Percentiles rank a stretch among this genome's conserved stretches.
phyloP scores from a whole-genome alignment of 2,329 filamentous ascomycete species.

The Aschersonia sp. region DNA sequence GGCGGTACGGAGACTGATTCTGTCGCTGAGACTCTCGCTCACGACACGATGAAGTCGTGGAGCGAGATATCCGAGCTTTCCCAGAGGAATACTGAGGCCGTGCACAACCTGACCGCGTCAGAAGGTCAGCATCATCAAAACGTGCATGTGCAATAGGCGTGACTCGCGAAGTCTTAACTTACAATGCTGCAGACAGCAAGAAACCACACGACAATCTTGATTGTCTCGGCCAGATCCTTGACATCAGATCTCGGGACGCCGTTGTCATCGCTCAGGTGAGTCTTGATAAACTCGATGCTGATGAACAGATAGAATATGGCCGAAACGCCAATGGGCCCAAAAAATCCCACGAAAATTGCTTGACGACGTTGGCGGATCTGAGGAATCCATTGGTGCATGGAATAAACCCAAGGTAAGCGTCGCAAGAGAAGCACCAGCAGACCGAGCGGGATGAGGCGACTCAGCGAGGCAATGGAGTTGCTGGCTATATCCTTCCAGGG shows the following conservation, averaged over 20 bases:
- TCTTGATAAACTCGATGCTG: conserved; percentile 56
- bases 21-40: conserved; percentile 9
- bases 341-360: conserved; percentile 80
- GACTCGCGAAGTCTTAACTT: conserved; percentile 18
- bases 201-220: conserved; percentile 74
- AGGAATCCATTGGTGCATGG: conserved; percentile 59
- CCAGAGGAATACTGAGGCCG: conserved; percentile 67
- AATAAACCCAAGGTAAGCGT: conserved; percentile 62
- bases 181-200: conserved; percentile 71
- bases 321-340: conserved; percentile 82
- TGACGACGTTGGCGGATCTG: conserved; percentile 65
- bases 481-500: conserved; percentile 60
- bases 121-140: no score
- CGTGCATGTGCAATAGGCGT: background rate
- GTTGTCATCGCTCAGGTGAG: conserved; percentile 35
- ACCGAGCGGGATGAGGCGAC: conserved; percentile 59
- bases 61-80: conserved; percentile 49
- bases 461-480: conserved; percentile 58
- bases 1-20: background rate
- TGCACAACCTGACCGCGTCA: conserved; percentile 44
- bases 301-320: conserved; percentile 85
- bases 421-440: conserved; percentile 65
- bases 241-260: conserved; percentile 52
- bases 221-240: conserved; percentile 45
- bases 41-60: conserved; percentile 37